A percentile compares a stretch with the other conserved stretches of the same genome.
Conservation (phyloP, 441 rosid genomes). For the Croton laevigatus region DNA sequence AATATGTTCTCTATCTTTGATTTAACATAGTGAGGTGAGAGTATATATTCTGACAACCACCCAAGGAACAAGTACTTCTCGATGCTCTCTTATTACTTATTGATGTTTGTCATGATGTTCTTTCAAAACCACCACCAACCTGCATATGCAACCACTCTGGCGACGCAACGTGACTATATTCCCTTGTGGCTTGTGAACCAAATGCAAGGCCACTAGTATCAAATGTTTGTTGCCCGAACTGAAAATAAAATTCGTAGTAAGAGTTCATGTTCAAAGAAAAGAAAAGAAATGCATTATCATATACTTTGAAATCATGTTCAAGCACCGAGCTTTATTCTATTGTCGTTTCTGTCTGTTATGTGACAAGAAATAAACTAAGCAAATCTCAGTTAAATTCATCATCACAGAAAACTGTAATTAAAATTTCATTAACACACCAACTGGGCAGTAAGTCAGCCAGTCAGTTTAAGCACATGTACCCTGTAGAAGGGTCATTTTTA, state of each 20-base stretch:
- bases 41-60: constrained; percentile 29
- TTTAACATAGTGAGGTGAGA: constrained; percentile 16
- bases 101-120: constrained; percentile 39
- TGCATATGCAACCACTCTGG: constrained; percentile 95
- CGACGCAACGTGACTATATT: constrained; percentile 55
- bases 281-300: neutral
- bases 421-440: neutral
- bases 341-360: neutral
- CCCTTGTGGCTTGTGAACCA: constrained; percentile 58
- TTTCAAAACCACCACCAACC: constrained; percentile 67
- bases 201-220: constrained; percentile 53
- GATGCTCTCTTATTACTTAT: constrained; percentile 34
- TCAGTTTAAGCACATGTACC: constrained; percentile 5
- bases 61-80: constrained; percentile 27
- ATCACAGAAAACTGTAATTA: neutral
- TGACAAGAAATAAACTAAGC: neutral
- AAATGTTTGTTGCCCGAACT: constrained; percentile 67
- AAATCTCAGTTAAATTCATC: constrained; percentile 5
- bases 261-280: constrained; percentile 1
- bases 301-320: neutral
- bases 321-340: neutral
- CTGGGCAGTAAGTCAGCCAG: no score
- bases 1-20: constrained; percentile 25
- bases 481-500: neutral
- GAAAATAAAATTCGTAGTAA: constrained; percentile 27